phyloP scores from a whole-genome alignment of 2,329 filamentous ascomycete species.

The Atkinsonella texensis region DNA sequence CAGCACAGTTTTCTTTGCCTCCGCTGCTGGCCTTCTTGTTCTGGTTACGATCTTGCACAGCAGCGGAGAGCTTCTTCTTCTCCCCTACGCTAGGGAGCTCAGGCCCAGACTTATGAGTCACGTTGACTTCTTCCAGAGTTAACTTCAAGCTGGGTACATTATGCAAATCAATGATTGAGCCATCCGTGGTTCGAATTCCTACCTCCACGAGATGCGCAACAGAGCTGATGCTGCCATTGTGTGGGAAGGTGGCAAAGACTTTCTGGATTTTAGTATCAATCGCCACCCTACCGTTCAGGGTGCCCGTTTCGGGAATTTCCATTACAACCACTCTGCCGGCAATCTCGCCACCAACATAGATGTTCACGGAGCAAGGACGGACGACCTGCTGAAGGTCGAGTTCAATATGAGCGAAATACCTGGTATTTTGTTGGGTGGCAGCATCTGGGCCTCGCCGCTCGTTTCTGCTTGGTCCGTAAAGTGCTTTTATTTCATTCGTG shows the following conservation, averaged over 20 bases:
- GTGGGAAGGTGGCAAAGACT: not conserved
- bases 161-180: constrained; percentile 15
- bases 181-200: constrained; percentile 18
- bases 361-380: constrained; percentile 22
- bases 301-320: constrained; percentile 21
- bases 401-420: constrained; percentile 23
- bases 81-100: constrained; percentile 18
- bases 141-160: constrained; percentile 24
- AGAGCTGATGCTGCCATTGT: constrained; percentile 1
- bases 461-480: constrained; percentile 14
- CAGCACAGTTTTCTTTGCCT: not conserved
- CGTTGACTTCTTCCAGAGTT: constrained; percentile 22
- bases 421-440: constrained; percentile 10
- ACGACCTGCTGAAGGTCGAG: constrained; percentile 24
- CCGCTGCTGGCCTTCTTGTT: not conserved
- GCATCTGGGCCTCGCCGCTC: not conserved
- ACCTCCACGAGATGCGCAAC: constrained; percentile 2
- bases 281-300: constrained; percentile 22
- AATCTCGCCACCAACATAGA: constrained; percentile 21
- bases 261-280: constrained; percentile 29
- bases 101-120: constrained; percentile 13
- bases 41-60: not conserved
- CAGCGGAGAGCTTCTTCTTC: not conserved
- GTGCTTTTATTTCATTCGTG: constrained; percentile 20
- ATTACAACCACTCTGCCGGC: constrained; percentile 25